Percentiles rank a stretch among this genome's conserved stretches.
phyloP scores from a whole-genome alignment of 257 asterid genomes.

The Salvia splendens region DNA sequence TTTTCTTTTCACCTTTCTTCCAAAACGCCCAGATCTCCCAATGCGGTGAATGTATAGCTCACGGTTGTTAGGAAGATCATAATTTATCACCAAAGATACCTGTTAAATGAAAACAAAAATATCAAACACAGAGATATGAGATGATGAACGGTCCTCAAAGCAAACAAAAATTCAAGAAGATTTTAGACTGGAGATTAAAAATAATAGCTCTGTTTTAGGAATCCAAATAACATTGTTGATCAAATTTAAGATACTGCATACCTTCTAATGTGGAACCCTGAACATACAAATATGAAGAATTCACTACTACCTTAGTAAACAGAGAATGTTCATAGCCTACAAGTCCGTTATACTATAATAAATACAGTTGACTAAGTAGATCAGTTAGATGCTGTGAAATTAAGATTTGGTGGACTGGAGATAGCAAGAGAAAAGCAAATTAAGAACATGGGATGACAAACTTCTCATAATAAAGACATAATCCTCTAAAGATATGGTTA shows the following conservation, averaged over 20 bases:
- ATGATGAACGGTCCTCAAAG: background rate
- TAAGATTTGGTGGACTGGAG: background rate
- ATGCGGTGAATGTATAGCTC: conserved; percentile 95
- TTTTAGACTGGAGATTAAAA: background rate
- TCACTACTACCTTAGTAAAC: background rate
- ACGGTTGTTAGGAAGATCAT: conserved; percentile 95
- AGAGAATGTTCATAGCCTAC: background rate
- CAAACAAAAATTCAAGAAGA: background rate
- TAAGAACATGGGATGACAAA: background rate
- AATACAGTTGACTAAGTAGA: background rate
- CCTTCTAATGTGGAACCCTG: background rate
- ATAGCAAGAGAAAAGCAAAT: background rate
- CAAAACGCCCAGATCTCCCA: conserved; percentile 98
- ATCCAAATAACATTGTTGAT: background rate
- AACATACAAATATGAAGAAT: background rate
- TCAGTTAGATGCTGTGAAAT: background rate
- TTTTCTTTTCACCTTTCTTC: conserved; percentile 69
- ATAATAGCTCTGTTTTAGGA: background rate
- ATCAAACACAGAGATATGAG: background rate
- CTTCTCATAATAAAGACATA: background rate
- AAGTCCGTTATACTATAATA: background rate
- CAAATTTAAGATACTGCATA: background rate
- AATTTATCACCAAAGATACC: conserved; percentile 95
- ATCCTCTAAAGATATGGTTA: conserved; percentile 18
- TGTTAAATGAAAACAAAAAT: conserved; percentile 21